phyloP scores from a whole-genome alignment of 148 eudicot species.

The Limonium bicolor region DNA sequence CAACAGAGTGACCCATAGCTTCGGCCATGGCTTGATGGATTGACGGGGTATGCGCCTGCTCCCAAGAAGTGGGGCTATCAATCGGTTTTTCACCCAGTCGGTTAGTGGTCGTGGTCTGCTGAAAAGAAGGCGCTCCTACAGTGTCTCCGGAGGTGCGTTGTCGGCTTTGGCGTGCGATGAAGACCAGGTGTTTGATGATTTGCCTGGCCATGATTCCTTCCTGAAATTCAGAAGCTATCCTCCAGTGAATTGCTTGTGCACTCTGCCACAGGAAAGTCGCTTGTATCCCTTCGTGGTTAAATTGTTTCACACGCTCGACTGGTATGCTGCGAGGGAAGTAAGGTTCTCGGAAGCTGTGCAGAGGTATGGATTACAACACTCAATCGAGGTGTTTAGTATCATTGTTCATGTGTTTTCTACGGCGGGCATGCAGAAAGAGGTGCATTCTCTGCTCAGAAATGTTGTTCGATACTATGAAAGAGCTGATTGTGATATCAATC shows the following conservation, averaged over 20 bases:
- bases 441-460: constrained; percentile 23
- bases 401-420: constrained; percentile 22
- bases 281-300: constrained; percentile 16
- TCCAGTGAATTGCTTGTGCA: not conserved
- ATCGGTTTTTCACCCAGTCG: too few relatives aligned
- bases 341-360: constrained; percentile 15
- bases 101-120: not conserved
- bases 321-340: constrained; percentile 18
- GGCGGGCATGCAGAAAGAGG: constrained; percentile 26
- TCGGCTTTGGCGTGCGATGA: constrained; percentile 13
- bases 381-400: constrained; percentile 17
- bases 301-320: constrained; percentile 28
- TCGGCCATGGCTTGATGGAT: too few relatives aligned
- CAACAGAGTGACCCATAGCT: too few relatives aligned
- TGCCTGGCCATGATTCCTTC: constrained; percentile 1
- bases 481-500: constrained; percentile 12
- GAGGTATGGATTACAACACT: constrained; percentile 18
- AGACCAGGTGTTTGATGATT: constrained; percentile 12
- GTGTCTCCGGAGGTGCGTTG: constrained; percentile 13
- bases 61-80: too few relatives aligned
- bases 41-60: too few relatives aligned
- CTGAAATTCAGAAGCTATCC: not conserved
- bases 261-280: constrained; percentile 1
- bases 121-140: constrained; percentile 6
- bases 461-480: constrained; percentile 16